Conservation (phyloP, 495 filamentous ascomycete genomes). For the Penicillium taxi region DNA sequence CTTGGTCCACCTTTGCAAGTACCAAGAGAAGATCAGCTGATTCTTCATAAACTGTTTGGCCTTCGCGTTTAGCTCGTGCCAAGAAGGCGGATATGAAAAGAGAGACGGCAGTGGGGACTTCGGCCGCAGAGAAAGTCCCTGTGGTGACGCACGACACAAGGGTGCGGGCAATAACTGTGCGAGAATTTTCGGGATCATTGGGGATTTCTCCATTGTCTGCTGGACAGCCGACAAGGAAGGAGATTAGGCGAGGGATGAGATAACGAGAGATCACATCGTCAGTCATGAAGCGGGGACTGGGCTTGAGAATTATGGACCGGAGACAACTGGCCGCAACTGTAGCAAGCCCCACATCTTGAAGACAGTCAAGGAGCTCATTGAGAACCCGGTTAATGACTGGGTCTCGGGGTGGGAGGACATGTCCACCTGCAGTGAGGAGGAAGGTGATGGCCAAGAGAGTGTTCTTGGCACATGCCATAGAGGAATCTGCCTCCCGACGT, state of each 20-base stretch:
- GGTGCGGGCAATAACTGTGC: constrained; percentile 59
- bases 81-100: constrained; percentile 76
- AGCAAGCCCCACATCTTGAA: constrained; percentile 68
- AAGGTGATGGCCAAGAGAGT: constrained; percentile 81
- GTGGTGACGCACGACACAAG: constrained; percentile 60
- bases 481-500: constrained; percentile 70
- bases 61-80: constrained; percentile 53
- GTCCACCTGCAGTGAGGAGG: constrained; percentile 71
- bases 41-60: constrained; percentile 48
- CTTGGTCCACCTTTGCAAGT: constrained; percentile 65
- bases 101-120: constrained; percentile 55
- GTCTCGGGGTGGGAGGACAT: constrained; percentile 63
- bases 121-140: constrained; percentile 35
- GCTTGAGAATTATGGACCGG: constrained; percentile 70
- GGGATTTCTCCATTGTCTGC: constrained; percentile 42
- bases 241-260: constrained; percentile 67
- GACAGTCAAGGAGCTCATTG: constrained; percentile 72
- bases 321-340: constrained; percentile 85
- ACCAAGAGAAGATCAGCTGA: constrained; percentile 71
- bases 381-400: constrained; percentile 60
- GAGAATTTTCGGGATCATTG: constrained; percentile 66
- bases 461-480: constrained; percentile 86
- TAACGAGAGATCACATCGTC: constrained; percentile 67
- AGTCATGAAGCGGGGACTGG: constrained; percentile 52
- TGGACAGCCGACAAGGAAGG: constrained; percentile 60